Evolutionary conservation across 495 filamentous ascomycete genomes (phyloP).

Genomic region (Thermothielavioides terrestris): DNA sequence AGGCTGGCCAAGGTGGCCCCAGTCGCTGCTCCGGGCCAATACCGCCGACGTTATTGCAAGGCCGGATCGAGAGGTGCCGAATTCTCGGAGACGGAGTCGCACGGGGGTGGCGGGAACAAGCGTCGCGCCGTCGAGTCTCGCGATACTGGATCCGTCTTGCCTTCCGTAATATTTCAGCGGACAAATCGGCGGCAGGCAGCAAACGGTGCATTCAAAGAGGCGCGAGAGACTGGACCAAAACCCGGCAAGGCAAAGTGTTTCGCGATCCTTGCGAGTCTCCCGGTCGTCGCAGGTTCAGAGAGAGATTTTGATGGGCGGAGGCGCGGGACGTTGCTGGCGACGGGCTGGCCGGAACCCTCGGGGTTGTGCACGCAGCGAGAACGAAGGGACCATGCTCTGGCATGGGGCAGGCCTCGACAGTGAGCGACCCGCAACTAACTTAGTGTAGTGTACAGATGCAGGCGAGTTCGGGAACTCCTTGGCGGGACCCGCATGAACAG

Average conservation of each 20-base stretch:
- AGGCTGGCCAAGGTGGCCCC: conserved; percentile 33
- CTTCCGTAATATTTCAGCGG: not conserved
- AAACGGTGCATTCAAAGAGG: not conserved
- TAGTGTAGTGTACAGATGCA: too few species aligned
- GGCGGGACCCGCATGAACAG: conserved; percentile 1
- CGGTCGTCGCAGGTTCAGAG: conserved; percentile 5
- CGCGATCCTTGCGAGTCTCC: not conserved
- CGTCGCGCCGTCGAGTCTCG: too few species aligned
- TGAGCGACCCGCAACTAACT: not conserved
- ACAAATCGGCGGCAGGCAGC: not conserved
- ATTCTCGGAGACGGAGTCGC: not conserved
- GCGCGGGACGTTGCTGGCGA: not conserved
- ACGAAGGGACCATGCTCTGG: conserved; percentile 5
- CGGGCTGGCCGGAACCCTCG: conserved; percentile 13
- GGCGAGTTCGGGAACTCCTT: conserved; percentile 1
- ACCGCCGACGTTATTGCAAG: conserved; percentile 1
- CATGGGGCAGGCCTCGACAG: not conserved
- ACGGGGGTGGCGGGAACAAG: too few species aligned
- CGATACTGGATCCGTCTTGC: too few species aligned
- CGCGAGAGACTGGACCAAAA: not conserved
- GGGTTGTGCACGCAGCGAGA: conserved; percentile 11
- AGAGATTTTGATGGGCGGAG: conserved; percentile 17
- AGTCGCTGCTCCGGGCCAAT: conserved; percentile 19
- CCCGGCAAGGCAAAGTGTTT: not conserved
- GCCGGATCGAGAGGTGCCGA: not conserved